phyloP scores from a whole-genome alignment of 495 filamentous ascomycete species.

The Glutinoglossum americanum region DNA sequence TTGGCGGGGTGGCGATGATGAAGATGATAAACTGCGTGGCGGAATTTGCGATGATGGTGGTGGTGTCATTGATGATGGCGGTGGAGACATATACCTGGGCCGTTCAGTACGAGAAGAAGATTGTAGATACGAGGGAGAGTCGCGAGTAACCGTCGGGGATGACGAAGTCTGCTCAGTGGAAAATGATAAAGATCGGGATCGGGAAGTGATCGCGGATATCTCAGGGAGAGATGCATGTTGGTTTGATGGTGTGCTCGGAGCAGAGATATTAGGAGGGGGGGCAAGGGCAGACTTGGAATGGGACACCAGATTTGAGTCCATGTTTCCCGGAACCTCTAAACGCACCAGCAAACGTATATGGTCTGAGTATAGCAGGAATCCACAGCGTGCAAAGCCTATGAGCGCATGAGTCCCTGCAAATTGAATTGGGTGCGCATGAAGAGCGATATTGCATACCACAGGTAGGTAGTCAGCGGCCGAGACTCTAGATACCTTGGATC shows the following conservation, averaged over 20 bases:
- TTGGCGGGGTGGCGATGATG: neutral
- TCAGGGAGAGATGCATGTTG: neutral
- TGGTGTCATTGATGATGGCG: conserved; percentile 34
- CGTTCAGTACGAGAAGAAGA: neutral
- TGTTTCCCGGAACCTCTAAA: neutral
- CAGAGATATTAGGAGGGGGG: neutral
- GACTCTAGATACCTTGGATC: too few species aligned
- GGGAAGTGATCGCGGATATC: neutral
- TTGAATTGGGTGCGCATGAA: too few species aligned
- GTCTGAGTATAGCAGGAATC: neutral
- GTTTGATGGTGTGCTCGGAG: neutral
- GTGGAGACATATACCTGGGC: conserved; percentile 2
- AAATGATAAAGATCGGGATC: neutral
- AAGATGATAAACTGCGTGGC: conserved; percentile 10
- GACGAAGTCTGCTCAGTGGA: neutral
- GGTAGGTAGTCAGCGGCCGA: too few species aligned
- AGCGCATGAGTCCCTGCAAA: neutral
- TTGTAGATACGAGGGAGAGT: neutral
- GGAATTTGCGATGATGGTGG: conserved; percentile 52
- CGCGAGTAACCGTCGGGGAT: neutral
- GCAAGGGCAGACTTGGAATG: neutral
- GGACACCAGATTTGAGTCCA: neutral
- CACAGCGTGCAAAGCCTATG: neutral
- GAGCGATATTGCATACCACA: neutral
- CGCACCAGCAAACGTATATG: neutral